Conservation (phyloP, 257 asterid species). For the Forsythia suspensa region DNA sequence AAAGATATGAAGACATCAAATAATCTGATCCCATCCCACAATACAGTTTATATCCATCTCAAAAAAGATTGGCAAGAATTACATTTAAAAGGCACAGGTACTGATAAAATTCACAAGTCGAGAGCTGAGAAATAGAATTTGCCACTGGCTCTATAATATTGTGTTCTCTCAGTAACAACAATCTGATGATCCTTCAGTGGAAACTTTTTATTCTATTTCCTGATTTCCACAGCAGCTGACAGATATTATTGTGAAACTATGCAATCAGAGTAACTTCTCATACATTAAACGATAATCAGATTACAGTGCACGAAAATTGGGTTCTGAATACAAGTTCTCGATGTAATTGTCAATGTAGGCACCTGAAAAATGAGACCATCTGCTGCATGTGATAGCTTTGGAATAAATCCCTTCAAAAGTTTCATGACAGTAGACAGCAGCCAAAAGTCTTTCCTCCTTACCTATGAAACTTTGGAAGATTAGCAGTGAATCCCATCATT, state of each 20-base stretch:
- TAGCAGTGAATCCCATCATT: slow-evolving; percentile 24
- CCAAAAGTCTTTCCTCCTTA: slow-evolving; percentile 96
- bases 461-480: slow-evolving; percentile 48
- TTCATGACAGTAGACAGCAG: slow-evolving; percentile 85
- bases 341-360: slow-evolving; percentile 3
- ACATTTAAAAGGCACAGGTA: slow-evolving; percentile 11
- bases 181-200: background rate
- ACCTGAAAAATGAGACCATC: slow-evolving; percentile 99
- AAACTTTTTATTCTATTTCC: background rate
- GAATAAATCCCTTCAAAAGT: slow-evolving; percentile 86
- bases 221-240: background rate
- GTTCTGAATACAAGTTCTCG: background rate
- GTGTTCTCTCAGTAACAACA: background rate
- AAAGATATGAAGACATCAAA: background rate
- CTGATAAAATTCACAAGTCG: background rate
- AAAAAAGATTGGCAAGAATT: background rate
- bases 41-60: slow-evolving; percentile 1
- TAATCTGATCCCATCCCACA: background rate
- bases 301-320: background rate
- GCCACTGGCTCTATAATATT: background rate
- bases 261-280: background rate
- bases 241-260: background rate
- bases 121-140: background rate
- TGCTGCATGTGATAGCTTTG: slow-evolving; percentile 92
- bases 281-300: too few species aligned